phyloP scores from a whole-genome alignment of 495 filamentous ascomycete species.

The Cryomyces antarcticus region DNA sequence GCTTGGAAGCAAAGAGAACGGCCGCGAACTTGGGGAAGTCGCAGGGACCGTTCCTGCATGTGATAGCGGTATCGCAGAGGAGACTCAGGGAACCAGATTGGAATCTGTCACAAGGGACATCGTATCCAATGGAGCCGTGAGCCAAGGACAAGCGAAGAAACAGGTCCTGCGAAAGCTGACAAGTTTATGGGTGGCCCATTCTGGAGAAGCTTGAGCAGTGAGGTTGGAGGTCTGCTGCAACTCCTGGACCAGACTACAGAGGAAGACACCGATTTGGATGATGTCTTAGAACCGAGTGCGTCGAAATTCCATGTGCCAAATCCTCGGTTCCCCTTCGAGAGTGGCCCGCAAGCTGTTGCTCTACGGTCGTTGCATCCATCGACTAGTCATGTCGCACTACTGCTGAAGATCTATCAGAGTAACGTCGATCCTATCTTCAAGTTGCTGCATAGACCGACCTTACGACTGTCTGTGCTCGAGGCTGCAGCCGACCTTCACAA shows the following conservation, averaged over 20 bases:
- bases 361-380: neutral
- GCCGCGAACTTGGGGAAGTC: neutral
- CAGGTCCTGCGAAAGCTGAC: neutral
- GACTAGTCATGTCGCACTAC: neutral
- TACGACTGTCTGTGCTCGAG: constrained; percentile 2
- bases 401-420: constrained; percentile 1
- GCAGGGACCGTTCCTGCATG: neutral
- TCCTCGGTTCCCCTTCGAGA: neutral
- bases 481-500: constrained; percentile 5
- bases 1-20: neutral
- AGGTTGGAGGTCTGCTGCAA: constrained; percentile 1
- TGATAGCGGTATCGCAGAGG: neutral
- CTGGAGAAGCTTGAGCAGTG: neutral
- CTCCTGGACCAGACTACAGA: neutral
- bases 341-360: neutral
- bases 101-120: neutral
- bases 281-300: neutral
- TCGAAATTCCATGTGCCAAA: neutral
- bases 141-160: neutral
- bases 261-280: neutral
- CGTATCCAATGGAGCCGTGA: neutral
- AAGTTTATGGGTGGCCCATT: neutral
- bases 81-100: neutral
- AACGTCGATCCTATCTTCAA: constrained; percentile 9
- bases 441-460: constrained; percentile 6